Base-by-base conservation (phyloP, 208 protist genomes). In the Giardia muris region DNA sequence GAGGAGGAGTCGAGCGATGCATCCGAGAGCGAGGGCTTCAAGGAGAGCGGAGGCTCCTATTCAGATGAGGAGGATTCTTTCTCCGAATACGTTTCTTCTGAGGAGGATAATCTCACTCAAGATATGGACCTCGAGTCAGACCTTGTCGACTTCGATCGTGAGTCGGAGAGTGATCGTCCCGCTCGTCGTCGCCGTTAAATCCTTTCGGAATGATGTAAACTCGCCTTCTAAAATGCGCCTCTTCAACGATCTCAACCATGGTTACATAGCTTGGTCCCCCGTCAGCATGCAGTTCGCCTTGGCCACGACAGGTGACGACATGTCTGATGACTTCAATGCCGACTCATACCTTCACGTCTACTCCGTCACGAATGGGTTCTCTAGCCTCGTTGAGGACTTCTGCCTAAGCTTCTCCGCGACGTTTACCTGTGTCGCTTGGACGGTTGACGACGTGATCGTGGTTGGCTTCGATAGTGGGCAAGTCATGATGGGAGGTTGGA, bases 261-360 rank as follows among this genome's bases (percentile, higher is more conserved):
- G 57, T 39, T 30, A 76, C 57, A 10, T 76, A 30, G 57, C 57
- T 30, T 76, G 57, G 57, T 76, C 57, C 57, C 57, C 57, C 30
- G 57, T 76, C 30, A 76, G 57, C 57, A 76, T 76, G 57, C 57
- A 76, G 57, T 76, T 76, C 30, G 57, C 57, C 57, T 76, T 76
- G 57, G 57, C 57, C 30, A 76, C 57, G 57, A 39, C 57, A 76
- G 30, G 57, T 76, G 57, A 10, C 10, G 30, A 76, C 57, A 76
- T 76, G 30, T 39, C 57, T 76, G 57, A 76, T 10, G 30, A 10
- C 10, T 76, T 76, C 30, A 30, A 39, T 30, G 30, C 19, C 30
- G 57, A 76, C 19, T 39, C 57, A 39, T 76, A 10, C 19, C 57
- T 76, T 30, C 30, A 10, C 30, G 57, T 76, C 30, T 76, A 76